A percentile compares a stretch with the other conserved stretches of the same genome.
Conservation (phyloP, 176 grass and related monocot species). For the Stipa capillata region DNA sequence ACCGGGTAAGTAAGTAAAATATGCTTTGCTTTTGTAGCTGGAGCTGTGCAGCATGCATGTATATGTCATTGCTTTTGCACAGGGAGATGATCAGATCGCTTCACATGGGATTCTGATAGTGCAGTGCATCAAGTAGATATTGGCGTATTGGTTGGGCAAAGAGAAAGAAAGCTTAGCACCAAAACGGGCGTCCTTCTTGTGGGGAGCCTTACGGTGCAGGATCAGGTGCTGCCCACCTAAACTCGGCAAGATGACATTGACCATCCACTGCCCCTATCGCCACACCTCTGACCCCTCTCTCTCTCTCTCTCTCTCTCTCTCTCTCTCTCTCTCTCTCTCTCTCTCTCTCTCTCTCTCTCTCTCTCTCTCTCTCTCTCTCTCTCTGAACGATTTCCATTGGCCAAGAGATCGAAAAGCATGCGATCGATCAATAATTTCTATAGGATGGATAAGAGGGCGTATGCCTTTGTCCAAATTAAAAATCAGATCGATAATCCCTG, state of each 20-base stretch:
- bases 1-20: no score
- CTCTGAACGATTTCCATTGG: background rate
- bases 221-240: slow-evolving; percentile 40
- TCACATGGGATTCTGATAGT: no score
- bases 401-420: background rate
- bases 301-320: no score
- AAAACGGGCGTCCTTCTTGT: background rate
- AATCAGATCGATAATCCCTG: background rate
- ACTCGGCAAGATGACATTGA: slow-evolving; percentile 35
- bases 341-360: background rate
- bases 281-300: no score
- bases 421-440: no score
- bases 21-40: background rate
- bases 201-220: background rate
- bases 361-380: background rate
- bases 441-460: no score
- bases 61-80: background rate
- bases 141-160: background rate
- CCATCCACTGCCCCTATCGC: background rate
- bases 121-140: background rate
- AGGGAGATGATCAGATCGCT: no score
- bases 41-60: background rate
- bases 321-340: background rate
- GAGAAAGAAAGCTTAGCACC: slow-evolving; percentile 13
- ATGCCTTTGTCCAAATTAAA: background rate